A percentile compares a stretch with the other conserved stretches of the same genome.
These are phyloP conservation scores for Casuarina glauca DNA, from an alignment of 306 rosid genomes.

Conservation along the genomic window DNA sequence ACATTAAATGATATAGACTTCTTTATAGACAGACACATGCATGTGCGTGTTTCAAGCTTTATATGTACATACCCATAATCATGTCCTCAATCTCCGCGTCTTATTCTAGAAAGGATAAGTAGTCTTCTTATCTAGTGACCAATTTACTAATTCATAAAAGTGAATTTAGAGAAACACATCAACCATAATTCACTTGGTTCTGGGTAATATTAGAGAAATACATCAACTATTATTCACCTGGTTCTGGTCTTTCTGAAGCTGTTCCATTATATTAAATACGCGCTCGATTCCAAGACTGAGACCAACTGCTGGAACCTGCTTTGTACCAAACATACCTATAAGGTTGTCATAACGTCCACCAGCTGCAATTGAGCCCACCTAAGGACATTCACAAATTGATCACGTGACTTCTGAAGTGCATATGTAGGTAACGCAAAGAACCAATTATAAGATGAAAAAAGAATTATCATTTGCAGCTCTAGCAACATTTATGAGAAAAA, in stretches of 20 bases:
- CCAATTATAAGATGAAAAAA: neutral
- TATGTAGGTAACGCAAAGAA: neutral
- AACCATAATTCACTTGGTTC: constrained; percentile 59
- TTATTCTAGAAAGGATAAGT: neutral
- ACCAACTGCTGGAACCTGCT: constrained; percentile 90
- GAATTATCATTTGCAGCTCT: neutral
- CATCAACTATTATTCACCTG: constrained; percentile 52
- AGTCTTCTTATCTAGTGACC: neutral
- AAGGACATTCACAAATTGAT: constrained; percentile 14
- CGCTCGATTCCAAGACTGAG: constrained; percentile 97
- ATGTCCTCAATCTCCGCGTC: neutral
- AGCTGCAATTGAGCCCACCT: constrained; percentile 95
- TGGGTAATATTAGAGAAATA: constrained; percentile 19
- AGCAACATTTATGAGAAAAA: neutral
- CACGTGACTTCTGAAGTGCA: neutral
- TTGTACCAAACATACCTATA: constrained; percentile 89
- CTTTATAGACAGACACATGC: too few species aligned
- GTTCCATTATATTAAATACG: constrained; percentile 90
- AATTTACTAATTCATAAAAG: constrained; percentile 6
- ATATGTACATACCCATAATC: neutral
- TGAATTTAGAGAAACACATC: neutral
- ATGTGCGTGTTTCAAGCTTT: neutral
- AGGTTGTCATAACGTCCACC: constrained; percentile 96
- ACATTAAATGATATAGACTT: neutral
- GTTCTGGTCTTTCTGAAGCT: constrained; percentile 59